Conservation (phyloP, 1,284 basidiomycete genomes). For the Cutaneotrichosporon cutaneum region DNA sequence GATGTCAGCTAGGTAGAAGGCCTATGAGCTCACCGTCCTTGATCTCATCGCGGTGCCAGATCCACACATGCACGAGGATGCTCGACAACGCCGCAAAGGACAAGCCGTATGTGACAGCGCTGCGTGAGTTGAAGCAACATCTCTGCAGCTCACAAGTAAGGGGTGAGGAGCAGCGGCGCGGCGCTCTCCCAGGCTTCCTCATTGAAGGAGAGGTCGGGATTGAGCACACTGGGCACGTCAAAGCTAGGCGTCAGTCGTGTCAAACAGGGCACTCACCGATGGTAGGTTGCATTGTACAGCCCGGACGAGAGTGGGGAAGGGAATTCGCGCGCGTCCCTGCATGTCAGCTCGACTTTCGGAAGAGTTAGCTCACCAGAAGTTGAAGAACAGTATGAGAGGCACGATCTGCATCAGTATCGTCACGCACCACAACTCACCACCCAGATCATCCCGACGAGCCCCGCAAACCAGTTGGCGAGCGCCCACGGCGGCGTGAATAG, state of each 20-base stretch:
- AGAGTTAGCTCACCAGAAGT: slow-evolving; percentile 53
- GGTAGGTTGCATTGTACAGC: slow-evolving; percentile 47
- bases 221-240: slow-evolving; percentile 51
- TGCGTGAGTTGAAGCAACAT: slow-evolving; percentile 5
- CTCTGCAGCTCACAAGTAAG: slow-evolving; percentile 54
- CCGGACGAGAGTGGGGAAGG: slow-evolving; percentile 46
- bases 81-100: slow-evolving; percentile 56
- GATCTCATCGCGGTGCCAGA: slow-evolving; percentile 58
- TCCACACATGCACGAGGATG: slow-evolving; percentile 56
- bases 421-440: slow-evolving; percentile 38
- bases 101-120: slow-evolving; percentile 52
- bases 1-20: background rate
- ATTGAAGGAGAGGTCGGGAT: slow-evolving; percentile 54
- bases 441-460: slow-evolving; percentile 55
- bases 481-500: slow-evolving; percentile 58
- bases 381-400: slow-evolving; percentile 54
- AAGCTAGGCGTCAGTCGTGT: slow-evolving; percentile 34
- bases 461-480: slow-evolving; percentile 52
- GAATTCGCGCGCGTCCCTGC: slow-evolving; percentile 53
- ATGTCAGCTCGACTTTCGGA: slow-evolving; percentile 15
- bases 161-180: slow-evolving; percentile 55
- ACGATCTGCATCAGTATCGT: slow-evolving; percentile 34
- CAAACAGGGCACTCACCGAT: slow-evolving; percentile 21
- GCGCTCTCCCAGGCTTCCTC: slow-evolving; percentile 49
- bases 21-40: slow-evolving; percentile 35